A percentile compares a stretch with the other conserved stretches of the same genome.
These are phyloP conservation scores for Hanseniaspora occidentalis DNA, from an alignment of 805 yeast species.

Conservation along the genomic window DNA sequence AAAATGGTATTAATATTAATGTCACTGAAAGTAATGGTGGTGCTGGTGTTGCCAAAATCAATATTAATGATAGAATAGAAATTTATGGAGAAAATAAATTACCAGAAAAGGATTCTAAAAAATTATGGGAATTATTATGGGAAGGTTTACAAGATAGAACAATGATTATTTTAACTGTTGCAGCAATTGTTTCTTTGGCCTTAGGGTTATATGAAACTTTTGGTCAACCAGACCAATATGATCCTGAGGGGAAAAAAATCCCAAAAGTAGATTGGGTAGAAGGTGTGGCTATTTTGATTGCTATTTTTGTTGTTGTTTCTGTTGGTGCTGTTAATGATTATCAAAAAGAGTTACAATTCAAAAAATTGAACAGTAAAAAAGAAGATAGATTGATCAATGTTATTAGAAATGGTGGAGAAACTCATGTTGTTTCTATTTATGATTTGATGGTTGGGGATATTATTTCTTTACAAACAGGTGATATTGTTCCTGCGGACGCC, in stretches of 20 bases:
- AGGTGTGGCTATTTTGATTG: slow-evolving; percentile 93
- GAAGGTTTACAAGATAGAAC: slow-evolving; percentile 89
- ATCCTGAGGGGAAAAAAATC: slow-evolving; percentile 59
- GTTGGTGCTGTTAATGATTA: slow-evolving; percentile 96
- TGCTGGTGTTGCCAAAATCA: slow-evolving; percentile 7
- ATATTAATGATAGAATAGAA: slow-evolving; percentile 4
- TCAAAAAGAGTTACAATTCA: slow-evolving; percentile 91
- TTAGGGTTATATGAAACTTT: slow-evolving; percentile 86
- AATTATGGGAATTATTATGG: slow-evolving; percentile 55
- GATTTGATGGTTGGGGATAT: slow-evolving; percentile 82
- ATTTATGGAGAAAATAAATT: slow-evolving; percentile 58
- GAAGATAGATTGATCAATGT: slow-evolving; percentile 74
- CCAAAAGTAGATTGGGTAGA: slow-evolving; percentile 97
- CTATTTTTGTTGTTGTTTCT: slow-evolving; percentile 77
- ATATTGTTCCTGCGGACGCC: slow-evolving; percentile 82
- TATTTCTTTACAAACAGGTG: slow-evolving; percentile 80
- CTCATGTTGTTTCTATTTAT: slow-evolving; percentile 54
- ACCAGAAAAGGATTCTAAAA: slow-evolving; percentile 60
- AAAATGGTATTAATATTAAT: slow-evolving; percentile 15
- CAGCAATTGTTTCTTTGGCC: slow-evolving; percentile 82
- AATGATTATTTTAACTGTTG: slow-evolving; percentile 65
- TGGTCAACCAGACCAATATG: slow-evolving; percentile 69
- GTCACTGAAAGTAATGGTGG: too few species aligned
- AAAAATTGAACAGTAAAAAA: slow-evolving; percentile 75
- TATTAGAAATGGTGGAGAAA: slow-evolving; percentile 50